Percentiles rank a stretch among this genome's conserved stretches.
These are phyloP conservation scores for Paramecium bursaria DNA, from an alignment of 73 alveolate species.

Conservation along the genomic window DNA sequence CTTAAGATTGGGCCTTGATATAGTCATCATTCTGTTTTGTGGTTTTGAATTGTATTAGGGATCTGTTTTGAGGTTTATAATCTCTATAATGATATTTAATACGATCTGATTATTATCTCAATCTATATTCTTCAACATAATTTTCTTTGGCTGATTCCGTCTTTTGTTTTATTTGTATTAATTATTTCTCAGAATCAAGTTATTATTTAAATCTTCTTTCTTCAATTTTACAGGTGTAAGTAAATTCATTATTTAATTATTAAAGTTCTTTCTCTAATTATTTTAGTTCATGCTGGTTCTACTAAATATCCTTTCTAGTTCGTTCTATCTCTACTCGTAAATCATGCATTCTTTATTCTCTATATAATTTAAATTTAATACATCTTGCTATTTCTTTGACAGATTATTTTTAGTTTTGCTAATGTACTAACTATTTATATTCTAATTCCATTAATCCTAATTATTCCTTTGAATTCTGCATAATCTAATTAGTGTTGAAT, in stretches of 20 bases:
- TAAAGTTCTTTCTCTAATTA: background rate
- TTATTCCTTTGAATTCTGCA: constrained; percentile 13
- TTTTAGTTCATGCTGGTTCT: constrained; percentile 14
- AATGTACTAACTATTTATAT: constrained; percentile 17
- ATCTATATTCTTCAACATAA: constrained; percentile 21
- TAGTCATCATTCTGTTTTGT: background rate
- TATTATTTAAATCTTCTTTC: constrained; percentile 6
- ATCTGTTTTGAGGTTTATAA: background rate
- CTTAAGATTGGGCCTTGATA: background rate
- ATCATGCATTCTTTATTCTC: constrained; percentile 11
- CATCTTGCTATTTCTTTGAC: constrained; percentile 43
- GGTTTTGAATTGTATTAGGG: background rate
- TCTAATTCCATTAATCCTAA: background rate
- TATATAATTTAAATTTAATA: background rate
- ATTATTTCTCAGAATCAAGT: constrained; percentile 35
- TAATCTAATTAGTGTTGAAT: constrained; percentile 13
- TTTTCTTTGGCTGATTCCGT: background rate
- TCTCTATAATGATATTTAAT: background rate
- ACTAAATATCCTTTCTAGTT: constrained; percentile 10
- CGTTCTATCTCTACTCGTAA: constrained; percentile 49
- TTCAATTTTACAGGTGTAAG: constrained; percentile 21
- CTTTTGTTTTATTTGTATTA: constrained; percentile 18
- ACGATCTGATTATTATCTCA: constrained; percentile 35
- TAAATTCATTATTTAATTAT: constrained; percentile 28
- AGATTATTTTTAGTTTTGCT: background rate